A percentile compares a stretch with the other conserved stretches of the same genome.
Conservation (phyloP, 768 basidiomycete genomes). For the Boletus barrowsii region DNA sequence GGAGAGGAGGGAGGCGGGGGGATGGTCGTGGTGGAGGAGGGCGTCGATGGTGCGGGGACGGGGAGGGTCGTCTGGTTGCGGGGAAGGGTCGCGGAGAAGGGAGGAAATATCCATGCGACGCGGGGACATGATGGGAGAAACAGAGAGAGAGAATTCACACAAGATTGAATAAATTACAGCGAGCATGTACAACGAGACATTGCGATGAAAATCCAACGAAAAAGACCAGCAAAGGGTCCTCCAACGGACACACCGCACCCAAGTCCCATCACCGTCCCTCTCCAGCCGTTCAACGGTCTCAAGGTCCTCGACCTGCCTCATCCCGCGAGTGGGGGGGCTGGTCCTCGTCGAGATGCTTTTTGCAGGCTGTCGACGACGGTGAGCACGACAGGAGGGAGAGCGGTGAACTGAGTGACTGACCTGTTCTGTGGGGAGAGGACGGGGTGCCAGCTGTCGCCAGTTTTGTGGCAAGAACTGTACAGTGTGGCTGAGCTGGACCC, state of each 20-base stretch:
- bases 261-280: constrained; percentile 74
- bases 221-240: constrained; percentile 55
- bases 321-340: constrained; percentile 62
- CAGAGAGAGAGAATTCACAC: background rate
- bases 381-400: background rate
- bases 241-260: constrained; percentile 74
- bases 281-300: constrained; percentile 89
- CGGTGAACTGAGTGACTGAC: constrained; percentile 27
- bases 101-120: constrained; percentile 75
- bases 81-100: constrained; percentile 47
- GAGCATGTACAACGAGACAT: constrained; percentile 84
- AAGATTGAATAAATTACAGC: background rate
- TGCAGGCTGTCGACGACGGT: constrained; percentile 44
- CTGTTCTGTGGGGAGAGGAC: constrained; percentile 40
- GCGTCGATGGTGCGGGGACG: constrained; percentile 16
- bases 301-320: constrained; percentile 77
- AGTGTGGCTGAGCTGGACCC: constrained; percentile 50
- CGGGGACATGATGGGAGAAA: constrained; percentile 47
- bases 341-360: constrained; percentile 91
- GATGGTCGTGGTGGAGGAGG: background rate
- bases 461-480: constrained; percentile 38
- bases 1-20: constrained; percentile 17
- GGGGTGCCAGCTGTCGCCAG: background rate
- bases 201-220: constrained; percentile 72
- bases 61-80: constrained; percentile 1